Base-by-base conservation (phyloP, 2,329 filamentous ascomycete species). In the Talaromyces sp. region DNA sequence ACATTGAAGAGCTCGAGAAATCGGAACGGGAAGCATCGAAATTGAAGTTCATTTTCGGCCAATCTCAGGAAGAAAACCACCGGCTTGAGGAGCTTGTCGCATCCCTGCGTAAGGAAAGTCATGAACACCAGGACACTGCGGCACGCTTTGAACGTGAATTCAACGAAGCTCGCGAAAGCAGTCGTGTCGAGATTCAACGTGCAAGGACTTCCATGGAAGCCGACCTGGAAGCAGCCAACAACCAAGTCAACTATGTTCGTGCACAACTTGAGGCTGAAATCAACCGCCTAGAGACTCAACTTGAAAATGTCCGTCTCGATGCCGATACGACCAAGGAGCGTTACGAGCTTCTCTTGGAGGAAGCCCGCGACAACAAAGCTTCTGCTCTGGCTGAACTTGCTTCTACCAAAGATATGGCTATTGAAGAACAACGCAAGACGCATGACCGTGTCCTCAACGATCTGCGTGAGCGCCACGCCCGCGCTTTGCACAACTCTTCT, bases 231-330 rank as follows among this genome's bases (percentile, higher is more conserved):
- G 81, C 86, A 43, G 90, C 92, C 56, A 94, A 92, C 69, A 87
- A 90, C 71, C 88, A 96, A 68, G 89, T 93, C 73, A 93, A 95
- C 69, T 84, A 89, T 58, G 86, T 93, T 29, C 88, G 91, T 57
- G 86, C 89, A 53, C 89, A 93, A 68, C 83, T 95, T 11, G 92
- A 96, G 72, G 86, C 88, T 61, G 90, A 96, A 71, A 84, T 94
- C 62, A 76, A 82, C 27, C 87, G 87, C 67, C 78, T 92, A 29
- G 87, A 91, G 57, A 78, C 83, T 21, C 90, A 96, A 71, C 78
- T 96, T 50, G 91, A 96, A 64, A 87, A 88, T 66, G 83, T 89
- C 60, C 88, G 84, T 69, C 81, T 94, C 69, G 91, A 96, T 64
- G 85, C 87, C 10, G 91, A 96, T 68, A 92, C 89, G 3, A 83